phyloP scores from a whole-genome alignment of 495 filamentous ascomycete species.

The Podospora bellae-mahoneyi region DNA sequence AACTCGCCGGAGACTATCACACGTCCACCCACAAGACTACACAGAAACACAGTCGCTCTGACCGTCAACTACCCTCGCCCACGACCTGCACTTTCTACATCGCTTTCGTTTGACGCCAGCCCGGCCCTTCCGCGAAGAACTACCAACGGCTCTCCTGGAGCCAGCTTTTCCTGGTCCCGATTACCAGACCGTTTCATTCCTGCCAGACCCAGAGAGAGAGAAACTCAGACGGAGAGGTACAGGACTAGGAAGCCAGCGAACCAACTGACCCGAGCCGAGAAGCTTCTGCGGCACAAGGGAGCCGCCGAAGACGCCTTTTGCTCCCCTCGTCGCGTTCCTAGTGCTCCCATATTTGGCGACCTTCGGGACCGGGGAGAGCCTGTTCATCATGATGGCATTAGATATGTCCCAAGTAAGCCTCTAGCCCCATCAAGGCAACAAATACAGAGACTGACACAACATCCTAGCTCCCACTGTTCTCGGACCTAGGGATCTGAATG shows the following conservation, averaged over 20 bases:
- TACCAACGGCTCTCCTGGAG: conserved; percentile 16
- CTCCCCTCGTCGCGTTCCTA: conserved; percentile 36
- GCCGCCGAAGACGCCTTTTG: conserved; percentile 66
- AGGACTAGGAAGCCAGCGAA: conserved; percentile 60
- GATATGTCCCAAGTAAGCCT: conserved; percentile 22
- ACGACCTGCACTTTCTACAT: conserved; percentile 21
- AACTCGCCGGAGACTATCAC: not conserved
- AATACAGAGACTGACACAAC: not conserved
- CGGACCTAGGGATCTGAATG: conserved; percentile 31
- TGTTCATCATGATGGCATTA: conserved; percentile 32
- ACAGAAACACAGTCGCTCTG: conserved; percentile 22
- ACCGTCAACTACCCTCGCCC: conserved; percentile 19
- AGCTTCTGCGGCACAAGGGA: conserved; percentile 54
- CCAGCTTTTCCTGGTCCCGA: conserved; percentile 14
- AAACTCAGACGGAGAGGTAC: conserved; percentile 51
- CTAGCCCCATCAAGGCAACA: not conserved
- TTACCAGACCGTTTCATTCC: conserved; percentile 71
- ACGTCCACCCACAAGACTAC: not conserved
- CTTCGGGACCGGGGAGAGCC: not conserved
- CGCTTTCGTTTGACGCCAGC: conserved; percentile 18
- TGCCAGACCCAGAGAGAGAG: conserved; percentile 39
- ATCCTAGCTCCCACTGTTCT: conserved; percentile 32
- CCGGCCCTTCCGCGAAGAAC: conserved; percentile 18
- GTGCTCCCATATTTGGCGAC: not conserved
- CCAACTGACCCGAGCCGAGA: conserved; percentile 59